These are phyloP conservation scores for Pythium chondricola DNA, from an alignment of 352 stramenopile species.

Conservation along the genomic window DNA sequence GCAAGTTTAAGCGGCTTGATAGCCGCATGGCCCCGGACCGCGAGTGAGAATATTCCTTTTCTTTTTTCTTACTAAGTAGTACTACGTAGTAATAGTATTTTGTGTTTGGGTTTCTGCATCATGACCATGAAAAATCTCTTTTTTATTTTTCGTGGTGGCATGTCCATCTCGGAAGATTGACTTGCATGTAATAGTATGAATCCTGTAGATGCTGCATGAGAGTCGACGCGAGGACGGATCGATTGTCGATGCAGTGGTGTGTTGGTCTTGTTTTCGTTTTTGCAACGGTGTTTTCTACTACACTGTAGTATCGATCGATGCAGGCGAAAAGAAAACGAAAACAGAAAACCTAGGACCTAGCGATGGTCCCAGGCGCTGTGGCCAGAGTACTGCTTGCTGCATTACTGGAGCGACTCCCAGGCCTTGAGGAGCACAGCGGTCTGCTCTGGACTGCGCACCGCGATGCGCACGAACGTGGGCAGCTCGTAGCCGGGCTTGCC, in stretches of 20 bases:
- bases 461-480: conserved; percentile 78
- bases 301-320: no score
- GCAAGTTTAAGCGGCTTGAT: conserved; percentile 79
- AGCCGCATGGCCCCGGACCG: conserved; percentile 53
- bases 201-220: no score
- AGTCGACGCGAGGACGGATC: conserved; percentile 6
- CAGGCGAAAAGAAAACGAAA: neutral
- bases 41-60: conserved; percentile 24
- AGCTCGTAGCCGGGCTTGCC: conserved; percentile 86
- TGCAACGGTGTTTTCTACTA: neutral
- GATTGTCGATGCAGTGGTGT: conserved; percentile 10
- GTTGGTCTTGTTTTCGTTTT: no score
- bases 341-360: no score
- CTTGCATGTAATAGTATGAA: no score
- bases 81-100: neutral
- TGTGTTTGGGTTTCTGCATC: no score
- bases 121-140: neutral
- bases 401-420: conserved; percentile 62
- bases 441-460: conserved; percentile 67
- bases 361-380: no score
- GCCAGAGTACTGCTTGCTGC: no score
- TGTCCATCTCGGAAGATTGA: neutral
- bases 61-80: no score
- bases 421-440: conserved; percentile 67
- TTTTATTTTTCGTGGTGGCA: conserved; percentile 1